Base-by-base conservation (phyloP, 768 basidiomycete species). In the Boletellus ananas region DNA sequence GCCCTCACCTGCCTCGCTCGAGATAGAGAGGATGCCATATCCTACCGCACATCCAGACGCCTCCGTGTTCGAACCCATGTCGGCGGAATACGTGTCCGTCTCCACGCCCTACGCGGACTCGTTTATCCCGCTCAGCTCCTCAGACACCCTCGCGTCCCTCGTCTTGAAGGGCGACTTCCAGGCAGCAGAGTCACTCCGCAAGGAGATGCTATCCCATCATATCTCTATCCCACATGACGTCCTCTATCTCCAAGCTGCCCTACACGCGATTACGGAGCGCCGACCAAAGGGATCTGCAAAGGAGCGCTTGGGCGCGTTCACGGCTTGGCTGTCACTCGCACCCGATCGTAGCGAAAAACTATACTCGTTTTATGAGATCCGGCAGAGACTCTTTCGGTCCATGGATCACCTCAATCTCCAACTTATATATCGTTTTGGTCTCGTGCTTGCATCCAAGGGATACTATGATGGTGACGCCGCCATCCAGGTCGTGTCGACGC, bases 401-500 rank as follows among this genome's bases (percentile, higher is more conserved):
- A 54, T 65, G 49, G 54, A 54, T 1, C 53, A 57, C 33, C 62
- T 66, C 40, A 66, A 74, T 25, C 62, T 75, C 16, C 44, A 61
- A 1, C 66, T 79, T 21, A 51, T 79, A 14, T 58, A 72, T 47
- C 68, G 62, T 13, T 77, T 81, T 43, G 78, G 73, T 17, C 47
- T 72, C 38, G 62, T 72, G 4, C 67, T 71, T n/a, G 74, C 75
- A 3, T 63, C 68, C 16, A 81, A 79, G 55, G 83, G 83, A 0
- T 76, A 75, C 49, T 43, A 44, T 37, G 36, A 43, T 44, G 58
- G 49, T 21, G n/a, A 36, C 4, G 54, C 54, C 12, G 54, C 56
- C 5, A 51, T 42, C 45, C 67, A 60, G 7, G 60, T 64, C 43
- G 50, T 79, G 29, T 68, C 72, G 2, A 62, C 65, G 4, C 61